phyloP scores from a whole-genome alignment of 1,284 basidiomycete species.

The Exobasidium cylindrosporum region DNA sequence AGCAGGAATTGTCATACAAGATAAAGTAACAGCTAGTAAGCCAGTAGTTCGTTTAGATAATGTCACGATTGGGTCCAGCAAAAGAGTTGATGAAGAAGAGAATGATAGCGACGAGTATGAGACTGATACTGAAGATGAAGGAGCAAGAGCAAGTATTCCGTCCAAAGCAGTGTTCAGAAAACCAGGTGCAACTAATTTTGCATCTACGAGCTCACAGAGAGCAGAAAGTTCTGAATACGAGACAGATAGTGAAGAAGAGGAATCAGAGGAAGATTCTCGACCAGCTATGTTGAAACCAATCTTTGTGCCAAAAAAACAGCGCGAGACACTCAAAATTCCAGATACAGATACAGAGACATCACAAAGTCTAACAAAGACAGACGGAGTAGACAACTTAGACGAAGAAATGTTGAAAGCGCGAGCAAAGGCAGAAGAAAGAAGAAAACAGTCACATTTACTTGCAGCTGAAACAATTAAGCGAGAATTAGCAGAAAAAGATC shows the following conservation, averaged over 20 bases:
- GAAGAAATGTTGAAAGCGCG: constrained; percentile 64
- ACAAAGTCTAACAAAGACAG: background rate
- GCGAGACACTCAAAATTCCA: constrained; percentile 8
- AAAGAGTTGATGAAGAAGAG: background rate
- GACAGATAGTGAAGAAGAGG: constrained; percentile 41
- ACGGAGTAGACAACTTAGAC: constrained; percentile 65
- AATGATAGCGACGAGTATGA: constrained; percentile 25
- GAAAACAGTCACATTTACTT: constrained; percentile 75
- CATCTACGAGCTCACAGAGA: constrained; percentile 6
- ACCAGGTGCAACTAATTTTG: background rate
- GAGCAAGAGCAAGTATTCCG: constrained; percentile 27
- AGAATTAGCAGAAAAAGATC: constrained; percentile 82
- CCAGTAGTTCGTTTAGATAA: background rate
- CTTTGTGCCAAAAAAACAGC: constrained; percentile 73
- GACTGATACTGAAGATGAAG: constrained; percentile 60
- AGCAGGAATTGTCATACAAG: constrained; percentile 3
- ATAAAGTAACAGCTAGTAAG: background rate
- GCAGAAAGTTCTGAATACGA: constrained; percentile 57
- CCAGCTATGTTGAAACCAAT: constrained; percentile 72
- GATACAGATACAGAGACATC: background rate
- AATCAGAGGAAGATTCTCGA: constrained; percentile 56
- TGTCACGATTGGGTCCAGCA: constrained; percentile 4
- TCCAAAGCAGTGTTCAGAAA: constrained; percentile 6
- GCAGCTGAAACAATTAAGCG: constrained; percentile 82
- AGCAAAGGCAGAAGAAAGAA: constrained; percentile 69